Evolutionary conservation across 2,329 filamentous ascomycete genomes (phyloP).

Genomic region (Hymenoscyphus linearis): DNA sequence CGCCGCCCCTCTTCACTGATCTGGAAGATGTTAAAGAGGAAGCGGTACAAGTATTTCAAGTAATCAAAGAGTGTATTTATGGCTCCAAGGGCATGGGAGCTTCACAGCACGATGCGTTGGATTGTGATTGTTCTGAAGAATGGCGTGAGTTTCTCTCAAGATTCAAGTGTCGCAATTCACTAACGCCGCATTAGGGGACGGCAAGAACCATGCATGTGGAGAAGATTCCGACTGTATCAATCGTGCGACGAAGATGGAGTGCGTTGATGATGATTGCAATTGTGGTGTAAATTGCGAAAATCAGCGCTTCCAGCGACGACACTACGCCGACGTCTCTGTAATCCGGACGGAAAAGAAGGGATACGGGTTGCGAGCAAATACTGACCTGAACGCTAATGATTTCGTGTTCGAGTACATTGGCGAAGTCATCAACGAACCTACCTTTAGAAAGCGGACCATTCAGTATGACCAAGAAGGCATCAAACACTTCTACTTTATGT

Average conservation of each 20-base stretch:
- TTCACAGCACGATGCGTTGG: constrained; percentile 83
- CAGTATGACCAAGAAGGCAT: constrained; percentile 95
- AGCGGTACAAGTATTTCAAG: constrained; percentile 69
- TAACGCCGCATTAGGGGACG: constrained; percentile 45
- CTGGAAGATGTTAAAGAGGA: constrained; percentile 74
- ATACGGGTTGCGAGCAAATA: constrained; percentile 80
- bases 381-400: constrained; percentile 71
- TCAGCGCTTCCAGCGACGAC: constrained; percentile 84
- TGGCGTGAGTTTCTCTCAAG: constrained; percentile 66
- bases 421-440: constrained; percentile 91
- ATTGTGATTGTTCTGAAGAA: constrained; percentile 92
- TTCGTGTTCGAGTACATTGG: constrained; percentile 99
- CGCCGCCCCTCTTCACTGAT: constrained; percentile 64
- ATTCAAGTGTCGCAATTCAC: constrained; percentile 15
- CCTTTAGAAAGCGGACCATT: constrained; percentile 83
- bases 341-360: constrained; percentile 99
- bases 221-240: constrained; percentile 99
- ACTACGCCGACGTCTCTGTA: constrained; percentile 87
- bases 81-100: constrained; percentile 86
- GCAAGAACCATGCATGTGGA: constrained; percentile 78
- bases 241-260: constrained; percentile 96
- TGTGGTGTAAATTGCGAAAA: constrained; percentile 89
- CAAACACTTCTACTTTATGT: constrained; percentile 99
- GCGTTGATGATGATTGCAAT: constrained; percentile 73
- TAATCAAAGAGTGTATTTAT: constrained; percentile 83